phyloP scores from a whole-genome alignment of 352 stramenopile species.

The Thraustotheca clavata region DNA sequence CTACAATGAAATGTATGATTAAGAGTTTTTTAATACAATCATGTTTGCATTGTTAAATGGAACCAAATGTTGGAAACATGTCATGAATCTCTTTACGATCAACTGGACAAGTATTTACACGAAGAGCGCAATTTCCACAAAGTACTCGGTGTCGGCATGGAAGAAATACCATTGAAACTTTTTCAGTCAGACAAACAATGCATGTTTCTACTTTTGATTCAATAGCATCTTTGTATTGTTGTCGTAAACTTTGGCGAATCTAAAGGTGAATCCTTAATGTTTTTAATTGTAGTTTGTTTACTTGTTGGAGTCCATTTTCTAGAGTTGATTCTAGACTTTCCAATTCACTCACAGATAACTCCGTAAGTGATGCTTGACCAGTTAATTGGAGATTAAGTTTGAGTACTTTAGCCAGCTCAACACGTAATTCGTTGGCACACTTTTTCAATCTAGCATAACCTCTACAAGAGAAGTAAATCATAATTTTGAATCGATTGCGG shows the following conservation, averaged over 20 bases:
- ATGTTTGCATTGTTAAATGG: constrained; percentile 29
- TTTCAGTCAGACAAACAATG: constrained; percentile 46
- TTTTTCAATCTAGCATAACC: constrained; percentile 21
- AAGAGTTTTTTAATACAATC: constrained; percentile 15
- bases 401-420: constrained; percentile 27
- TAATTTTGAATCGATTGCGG: neutral
- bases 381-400: constrained; percentile 21
- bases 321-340: constrained; percentile 36
- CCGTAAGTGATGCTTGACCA: constrained; percentile 23
- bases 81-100: constrained; percentile 48
- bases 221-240: constrained; percentile 10
- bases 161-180: constrained; percentile 38
- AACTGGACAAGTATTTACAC: constrained; percentile 44
- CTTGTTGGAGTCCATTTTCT: constrained; percentile 23
- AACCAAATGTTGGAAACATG: constrained; percentile 57
- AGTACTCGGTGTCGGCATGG: constrained; percentile 58
- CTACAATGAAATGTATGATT: constrained; percentile 85
- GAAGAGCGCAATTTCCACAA: constrained; percentile 42
- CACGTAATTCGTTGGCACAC: constrained; percentile 26
- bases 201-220: constrained; percentile 27
- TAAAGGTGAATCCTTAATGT: constrained; percentile 28
- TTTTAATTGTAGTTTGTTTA: constrained; percentile 28
- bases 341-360: constrained; percentile 31
- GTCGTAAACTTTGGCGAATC: constrained; percentile 4
- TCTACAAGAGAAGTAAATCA: neutral